Evolutionary conservation across 345 rosid genomes (phyloP).

Genomic region (Syzygium oleosum): DNA sequence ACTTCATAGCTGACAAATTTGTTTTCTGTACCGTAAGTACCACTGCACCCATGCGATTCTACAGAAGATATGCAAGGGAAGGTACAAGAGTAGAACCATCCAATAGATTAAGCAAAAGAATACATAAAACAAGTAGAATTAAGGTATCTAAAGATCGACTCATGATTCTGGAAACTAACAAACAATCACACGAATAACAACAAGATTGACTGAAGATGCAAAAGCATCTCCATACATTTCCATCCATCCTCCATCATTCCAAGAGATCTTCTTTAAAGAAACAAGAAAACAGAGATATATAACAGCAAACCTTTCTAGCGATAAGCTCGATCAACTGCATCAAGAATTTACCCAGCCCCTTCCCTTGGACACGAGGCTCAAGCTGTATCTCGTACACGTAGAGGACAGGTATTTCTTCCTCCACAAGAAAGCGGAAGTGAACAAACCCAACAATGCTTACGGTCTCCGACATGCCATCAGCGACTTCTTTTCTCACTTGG

Average conservation of each 20-base stretch:
- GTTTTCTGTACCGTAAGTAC: slow-evolving; percentile 82
- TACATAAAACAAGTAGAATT: not conserved
- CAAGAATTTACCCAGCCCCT: slow-evolving; percentile 71
- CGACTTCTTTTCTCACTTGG: not conserved
- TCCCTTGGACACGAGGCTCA: slow-evolving; percentile 56
- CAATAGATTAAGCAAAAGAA: not conserved
- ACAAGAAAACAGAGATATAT: not conserved
- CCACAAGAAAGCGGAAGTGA: slow-evolving; percentile 69
- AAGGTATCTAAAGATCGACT: not conserved
- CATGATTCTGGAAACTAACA: not conserved
- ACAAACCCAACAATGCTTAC: slow-evolving; percentile 53
- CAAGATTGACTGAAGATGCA: not conserved
- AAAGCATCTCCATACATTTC: not conserved
- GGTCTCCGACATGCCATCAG: not conserved
- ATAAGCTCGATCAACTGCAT: slow-evolving; percentile 82
- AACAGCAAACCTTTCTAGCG: slow-evolving; percentile 55
- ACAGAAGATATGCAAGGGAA: slow-evolving; percentile 6
- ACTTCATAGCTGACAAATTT: slow-evolving; percentile 61
- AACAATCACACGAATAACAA: not conserved
- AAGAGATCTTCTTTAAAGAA: not conserved
- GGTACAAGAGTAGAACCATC: not conserved
- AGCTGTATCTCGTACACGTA: slow-evolving; percentile 88
- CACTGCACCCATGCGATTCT: slow-evolving; percentile 69
- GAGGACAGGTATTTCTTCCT: slow-evolving; percentile 78
- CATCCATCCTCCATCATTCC: not conserved